phyloP scores from a whole-genome alignment of 208 protist genomes.

The Wallacemonas sp. region DNA sequence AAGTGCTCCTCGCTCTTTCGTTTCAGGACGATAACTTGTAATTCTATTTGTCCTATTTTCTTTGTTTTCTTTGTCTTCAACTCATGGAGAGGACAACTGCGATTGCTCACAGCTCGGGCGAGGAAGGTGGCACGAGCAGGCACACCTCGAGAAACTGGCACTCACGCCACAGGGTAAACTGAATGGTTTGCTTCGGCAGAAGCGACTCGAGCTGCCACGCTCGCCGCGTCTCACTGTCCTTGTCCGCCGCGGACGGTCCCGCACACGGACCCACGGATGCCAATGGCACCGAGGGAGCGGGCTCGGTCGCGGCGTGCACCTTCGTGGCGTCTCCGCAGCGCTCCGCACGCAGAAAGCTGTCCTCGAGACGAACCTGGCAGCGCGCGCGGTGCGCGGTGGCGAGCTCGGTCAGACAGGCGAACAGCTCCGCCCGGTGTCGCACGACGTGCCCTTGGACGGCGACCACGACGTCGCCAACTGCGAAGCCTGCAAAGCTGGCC shows the following conservation, averaged over 20 bases:
- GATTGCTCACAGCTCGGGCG: not conserved
- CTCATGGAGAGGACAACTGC: no score
- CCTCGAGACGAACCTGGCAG: conserved; percentile 36
- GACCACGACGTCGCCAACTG: conserved; percentile 45
- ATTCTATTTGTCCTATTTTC: no score
- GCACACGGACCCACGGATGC: not conserved
- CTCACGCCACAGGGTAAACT: not conserved
- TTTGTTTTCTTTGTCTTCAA: no score
- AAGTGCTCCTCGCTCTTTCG: no score
- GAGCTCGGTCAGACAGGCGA: conserved; percentile 44
- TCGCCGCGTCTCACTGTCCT: not conserved
- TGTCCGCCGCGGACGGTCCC: not conserved
- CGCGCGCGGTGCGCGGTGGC: conserved; percentile 40
- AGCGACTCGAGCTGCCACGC: not conserved
- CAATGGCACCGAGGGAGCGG: not conserved
- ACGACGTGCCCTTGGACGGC: conserved; percentile 39
- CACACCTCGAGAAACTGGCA: not conserved
- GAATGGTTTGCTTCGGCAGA: not conserved
- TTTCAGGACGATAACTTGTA: no score
- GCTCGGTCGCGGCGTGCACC: not conserved
- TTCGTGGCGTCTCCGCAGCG: not conserved
- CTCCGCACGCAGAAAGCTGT: conserved; percentile 13
- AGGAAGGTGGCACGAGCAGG: conserved; percentile 3
- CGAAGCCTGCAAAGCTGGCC: conserved; percentile 42
- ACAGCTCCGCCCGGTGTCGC: conserved; percentile 46